Evolutionary conservation across 768 basidiomycete genomes (phyloP).

Genomic region (Lactarius hengduanensis): DNA sequence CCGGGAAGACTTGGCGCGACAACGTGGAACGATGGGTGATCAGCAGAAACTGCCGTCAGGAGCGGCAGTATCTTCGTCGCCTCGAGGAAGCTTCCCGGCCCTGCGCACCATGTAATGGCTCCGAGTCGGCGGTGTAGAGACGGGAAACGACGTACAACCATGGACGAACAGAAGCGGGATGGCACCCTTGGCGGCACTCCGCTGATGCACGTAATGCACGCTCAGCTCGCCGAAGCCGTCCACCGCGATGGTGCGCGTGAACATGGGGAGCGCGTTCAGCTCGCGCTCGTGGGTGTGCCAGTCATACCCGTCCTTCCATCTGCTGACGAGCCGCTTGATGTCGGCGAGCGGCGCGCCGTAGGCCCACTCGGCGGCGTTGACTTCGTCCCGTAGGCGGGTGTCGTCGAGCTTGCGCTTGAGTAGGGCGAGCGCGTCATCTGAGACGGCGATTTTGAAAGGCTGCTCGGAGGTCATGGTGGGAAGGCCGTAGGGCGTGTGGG

Average conservation of each 20-base stretch:
- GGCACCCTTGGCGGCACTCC: slow-evolving; percentile 34
- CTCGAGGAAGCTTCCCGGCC: slow-evolving; percentile 38
- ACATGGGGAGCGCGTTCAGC: no score
- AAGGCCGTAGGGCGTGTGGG: no score
- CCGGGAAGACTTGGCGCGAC: slow-evolving; percentile 52
- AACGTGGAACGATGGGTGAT: slow-evolving; percentile 54
- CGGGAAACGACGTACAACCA: slow-evolving; percentile 40
- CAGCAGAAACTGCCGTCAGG: slow-evolving; percentile 33
- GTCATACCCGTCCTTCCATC: no score
- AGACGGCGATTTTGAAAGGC: neutral
- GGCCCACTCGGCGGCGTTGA: slow-evolving; percentile 39
- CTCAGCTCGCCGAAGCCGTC: no score
- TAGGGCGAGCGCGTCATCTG: neutral
- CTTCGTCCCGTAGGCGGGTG: neutral
- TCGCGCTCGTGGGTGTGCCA: no score
- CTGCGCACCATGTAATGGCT: slow-evolving; percentile 32
- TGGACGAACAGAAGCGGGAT: slow-evolving; percentile 58
- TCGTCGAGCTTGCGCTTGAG: neutral
- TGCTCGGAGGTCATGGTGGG: neutral
- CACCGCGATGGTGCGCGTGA: no score
- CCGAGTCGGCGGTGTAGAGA: neutral
- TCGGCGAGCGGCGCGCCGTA: neutral
- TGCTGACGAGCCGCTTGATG: no score
- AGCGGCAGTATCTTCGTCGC: neutral
- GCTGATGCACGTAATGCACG: no score